Evolutionary conservation across 139 green algal genomes (phyloP), one percentile per base, ranked within the genome.

Genomic region (Chlamydomonas incerta): DNA sequence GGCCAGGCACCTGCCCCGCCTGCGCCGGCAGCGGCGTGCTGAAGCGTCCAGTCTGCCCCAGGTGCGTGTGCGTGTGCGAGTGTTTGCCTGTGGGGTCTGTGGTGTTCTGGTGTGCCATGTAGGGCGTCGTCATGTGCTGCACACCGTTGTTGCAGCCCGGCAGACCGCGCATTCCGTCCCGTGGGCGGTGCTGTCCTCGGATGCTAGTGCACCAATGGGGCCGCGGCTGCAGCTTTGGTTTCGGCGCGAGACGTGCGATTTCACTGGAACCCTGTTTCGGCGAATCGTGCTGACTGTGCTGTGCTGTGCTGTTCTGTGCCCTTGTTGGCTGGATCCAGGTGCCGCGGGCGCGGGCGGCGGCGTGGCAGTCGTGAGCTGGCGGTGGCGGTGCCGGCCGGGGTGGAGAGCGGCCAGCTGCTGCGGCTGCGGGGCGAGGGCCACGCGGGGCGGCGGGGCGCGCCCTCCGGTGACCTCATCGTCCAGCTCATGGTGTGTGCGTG

Each of bases 401-500:
- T 91, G 75, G 74, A 75, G 71, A 82, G 89, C 18, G 80, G 80
- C 5, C 58, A 76, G 50, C 47, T 90, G 37, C 73, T 92, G 79
- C 69, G 83, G 6, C 62, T 90, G 41, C n/a, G n/a, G 9, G 86
- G 86, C 14, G 82, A 89, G 67, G 89, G 89, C 26, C 33, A 87
- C 50, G 77, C 63, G 55, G 89, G 89, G 9, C 74, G 65, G 18
- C 71, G 52, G 58, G 89, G 89, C 0, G 89, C 85, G 0, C 23
- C 55, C 0, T 20, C 85, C 1, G 89, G 89, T 2, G 86, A 92
- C 85, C 67, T 92, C 69, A 24, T 89, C 46, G 81, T 92, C 13
- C 81, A 74, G 29, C 55, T 90, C 28, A 81, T 90, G 88, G 88
- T 89, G 74, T 37, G 82, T 6, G 47, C 47, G 29, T 65, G 29